Conservation (phyloP, 179 eudicot genomes). For the Drosera spatulata region DNA sequence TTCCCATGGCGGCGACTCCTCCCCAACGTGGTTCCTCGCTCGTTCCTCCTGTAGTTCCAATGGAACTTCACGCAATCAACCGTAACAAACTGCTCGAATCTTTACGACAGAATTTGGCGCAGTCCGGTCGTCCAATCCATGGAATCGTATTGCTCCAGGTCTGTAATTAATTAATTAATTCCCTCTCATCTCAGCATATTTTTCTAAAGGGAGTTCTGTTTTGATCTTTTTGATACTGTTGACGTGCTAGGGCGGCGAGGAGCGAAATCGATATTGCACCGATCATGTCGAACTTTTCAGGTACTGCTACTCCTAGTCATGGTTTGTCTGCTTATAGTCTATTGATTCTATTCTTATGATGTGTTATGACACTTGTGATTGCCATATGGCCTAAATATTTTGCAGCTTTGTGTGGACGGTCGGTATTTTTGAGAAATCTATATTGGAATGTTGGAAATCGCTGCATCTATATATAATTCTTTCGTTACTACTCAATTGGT, state of each 20-base stretch:
- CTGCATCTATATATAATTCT: no score
- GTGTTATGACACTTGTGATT: no score
- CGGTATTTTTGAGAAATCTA: no score
- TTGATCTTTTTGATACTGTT: conserved; percentile 4
- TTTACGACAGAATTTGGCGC: conserved; percentile 44
- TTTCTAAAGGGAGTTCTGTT: neutral
- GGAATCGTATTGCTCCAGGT: conserved; percentile 19
- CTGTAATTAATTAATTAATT: neutral
- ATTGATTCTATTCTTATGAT: neutral
- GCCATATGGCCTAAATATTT: no score
- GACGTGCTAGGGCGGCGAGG: conserved; percentile 69
- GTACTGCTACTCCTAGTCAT: conserved; percentile 20
- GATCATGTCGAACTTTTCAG: conserved; percentile 90
- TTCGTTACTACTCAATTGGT: no score
- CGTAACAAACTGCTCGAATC: conserved; percentile 48
- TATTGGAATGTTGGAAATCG: no score
- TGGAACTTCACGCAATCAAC: conserved; percentile 56
- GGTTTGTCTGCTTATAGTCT: no score
- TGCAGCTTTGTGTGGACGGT: no score
- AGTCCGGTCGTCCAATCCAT: conserved; percentile 39
- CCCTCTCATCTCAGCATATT: no score
- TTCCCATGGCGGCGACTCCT: conserved; percentile 19
- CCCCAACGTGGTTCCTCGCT: conserved; percentile 18
- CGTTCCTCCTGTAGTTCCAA: conserved; percentile 52
- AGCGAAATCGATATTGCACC: conserved; percentile 75